Evolutionary conservation across 2,329 filamentous ascomycete genomes (phyloP), one percentile per base, ranked within the genome.

Genomic region (Ophiostoma himal-ulmi): DNA sequence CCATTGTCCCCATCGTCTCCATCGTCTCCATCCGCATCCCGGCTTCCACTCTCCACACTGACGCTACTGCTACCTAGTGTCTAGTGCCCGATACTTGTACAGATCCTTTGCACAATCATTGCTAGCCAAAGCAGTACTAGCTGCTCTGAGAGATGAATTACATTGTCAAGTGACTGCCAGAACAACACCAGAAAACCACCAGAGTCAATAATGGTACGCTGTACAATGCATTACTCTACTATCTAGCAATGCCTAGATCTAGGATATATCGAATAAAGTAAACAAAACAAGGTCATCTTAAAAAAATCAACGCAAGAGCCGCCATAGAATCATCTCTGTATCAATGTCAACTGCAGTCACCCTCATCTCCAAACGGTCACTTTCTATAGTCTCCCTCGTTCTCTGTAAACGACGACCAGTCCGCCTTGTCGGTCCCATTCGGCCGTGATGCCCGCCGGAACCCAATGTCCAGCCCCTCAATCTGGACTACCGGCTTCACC

Each of bases 371-470:
- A 6, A 44, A 44, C 3, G 41, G 7, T 48, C 44, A 48, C 26
- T 20, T 30, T 22, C 30, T 48, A 14, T 7, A 20, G 20, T 71
- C 72, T n/a, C 71, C 71, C 14, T 72, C 71, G 41, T 72, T 67
- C 3, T 39, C 57, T 1, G 57, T 57, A 66, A 72, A 74, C 6
- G 70, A 69, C 20, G 87, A 82, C 78, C 88, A 89, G 54, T 81
- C 81, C 8, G 74, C 68, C 57, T 62, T 81, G 36, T 89, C 88
- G 70, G 84, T 83, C 13, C 86, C 87, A 69, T 86, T 86, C 26
- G 81, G 82, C 65, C 80, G 78, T 60, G 81, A 80, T 2, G 80
- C 78, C 69, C 81, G 75, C 75, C 77, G 77, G 74, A 83, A 82
- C n/a, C 82, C 79, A 37, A 85, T 77, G 20, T 79, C 77, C 26